Percentiles rank a stretch among this genome's conserved stretches.
Conservation (phyloP, 441 rosid species). For the Gossypium laxum region DNA sequence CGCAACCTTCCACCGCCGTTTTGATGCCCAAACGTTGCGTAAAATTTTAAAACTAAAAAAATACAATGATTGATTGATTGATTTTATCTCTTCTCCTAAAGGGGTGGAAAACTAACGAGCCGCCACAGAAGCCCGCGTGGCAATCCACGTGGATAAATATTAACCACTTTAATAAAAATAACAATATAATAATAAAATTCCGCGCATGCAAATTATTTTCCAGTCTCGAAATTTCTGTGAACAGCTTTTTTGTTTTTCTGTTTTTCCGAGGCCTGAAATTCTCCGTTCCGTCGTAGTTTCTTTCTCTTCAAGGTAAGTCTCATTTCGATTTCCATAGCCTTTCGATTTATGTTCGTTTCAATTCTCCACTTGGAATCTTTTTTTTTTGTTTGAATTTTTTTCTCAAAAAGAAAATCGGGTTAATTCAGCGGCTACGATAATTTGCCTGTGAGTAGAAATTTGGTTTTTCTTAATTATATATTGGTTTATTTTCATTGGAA, state of each 20-base stretch:
- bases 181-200: not conserved
- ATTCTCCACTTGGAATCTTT: not conserved
- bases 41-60: not conserved
- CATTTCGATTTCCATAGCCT: not conserved
- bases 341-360: too few relatives aligned
- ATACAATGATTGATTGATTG: not conserved
- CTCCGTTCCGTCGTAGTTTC: not conserved
- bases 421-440: not conserved
- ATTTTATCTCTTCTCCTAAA: not conserved
- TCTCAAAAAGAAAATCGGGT: not conserved
- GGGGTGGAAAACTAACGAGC: not conserved
- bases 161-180: slow-evolving; percentile 2
- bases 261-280: not conserved
- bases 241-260: too few relatives aligned
- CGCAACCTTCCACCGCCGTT: not conserved
- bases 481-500: not conserved
- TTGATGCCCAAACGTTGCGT: not conserved
- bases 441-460: not conserved
- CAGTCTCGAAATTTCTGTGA: not conserved
- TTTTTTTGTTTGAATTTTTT: not conserved
- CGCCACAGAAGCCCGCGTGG: slow-evolving; percentile 21
- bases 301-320: not conserved
- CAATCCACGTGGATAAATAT: slow-evolving; percentile 22
- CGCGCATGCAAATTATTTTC: not conserved
- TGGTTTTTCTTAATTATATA: not conserved